Evolutionary conservation across 257 asterid genomes (phyloP), one percentile per base, ranked within the genome.

Genomic region (Solanum virginianum): DNA sequence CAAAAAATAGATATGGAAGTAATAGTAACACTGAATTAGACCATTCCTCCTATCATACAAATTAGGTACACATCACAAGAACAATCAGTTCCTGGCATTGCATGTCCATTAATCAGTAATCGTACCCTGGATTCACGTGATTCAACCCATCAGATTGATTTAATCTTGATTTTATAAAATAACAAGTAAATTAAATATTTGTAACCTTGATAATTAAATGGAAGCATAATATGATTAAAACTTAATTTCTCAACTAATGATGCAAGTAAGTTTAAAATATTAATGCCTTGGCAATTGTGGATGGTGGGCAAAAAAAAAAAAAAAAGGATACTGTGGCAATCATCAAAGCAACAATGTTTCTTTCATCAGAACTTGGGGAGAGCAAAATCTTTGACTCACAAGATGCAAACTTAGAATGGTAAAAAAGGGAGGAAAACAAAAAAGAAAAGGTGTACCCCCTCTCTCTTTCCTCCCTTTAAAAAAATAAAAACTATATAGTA

Each of bases 371-470:
- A 77, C 89, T 88, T 81, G 22, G 90, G 86, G 84, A 86, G 82
- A 49, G 63, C 39, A 68, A 89, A 91, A 91, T 92, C 98, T 95
- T 95, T 92, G 98, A 95, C 98, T 91, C 96, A 13, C 86, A 92
- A 91, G 86, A 90, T 87, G 93, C 90, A 86, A 88, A 88, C 94
- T 85, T 87, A 88, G 88, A 83, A 89, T 89, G 90, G 88, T 77
- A 79, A 85, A 84, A 91, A 87, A 92, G 88, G 81, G 29, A 49
- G 79, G 79, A 49, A 26, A 68, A 80, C 70, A 75, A 86, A 74
- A 56, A 80, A 20, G 45, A 81, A 71, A 84, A 69, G 72, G 53
- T 41, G 80, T 85, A 81, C 81, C 79, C 47, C 56, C 80, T 4
- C 45, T 10, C 16, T 81, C 2, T 32, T 18, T 53, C 22, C 8